Base-by-base conservation (phyloP, 148 eudicot genomes). In the Suaeda aralocaspica region DNA sequence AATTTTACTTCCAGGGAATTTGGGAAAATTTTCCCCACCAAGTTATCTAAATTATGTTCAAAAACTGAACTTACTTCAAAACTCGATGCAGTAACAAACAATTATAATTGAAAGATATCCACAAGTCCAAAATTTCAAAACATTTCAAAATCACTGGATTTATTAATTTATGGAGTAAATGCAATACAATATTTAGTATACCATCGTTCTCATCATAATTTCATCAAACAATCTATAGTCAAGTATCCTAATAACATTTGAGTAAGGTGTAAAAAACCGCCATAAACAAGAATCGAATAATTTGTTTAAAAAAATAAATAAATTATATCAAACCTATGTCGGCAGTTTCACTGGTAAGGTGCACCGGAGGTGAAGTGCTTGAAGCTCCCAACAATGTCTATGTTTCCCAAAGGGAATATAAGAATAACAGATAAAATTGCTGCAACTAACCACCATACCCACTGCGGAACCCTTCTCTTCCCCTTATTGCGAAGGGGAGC, bases 401-500 rank as follows among this genome's bases (percentile, higher is more conserved):
- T 30, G 74, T 78, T 83, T 48, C 85, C 91, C 71, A 92, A 71
- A 71, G 83, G 80, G 83, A 92, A 82, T 18, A 90, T 64, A 48
- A 71, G 79, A 39, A 86, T 36, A 68, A 87, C 78, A 68, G 74
- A 34, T 56, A 82, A 16, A 39, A 70, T 70, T 2, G 81, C 15
- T 19, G 79, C 58, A 22, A 71, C 62, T 31, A 84, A 79, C 82
- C 89, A 85, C 83, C 86, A 73, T 84, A n/a, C n/a, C 67, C 83
- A 92, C 60, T 85, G 89, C 61, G 79, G 86, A 69, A 76, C 71
- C 71, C 80, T 82, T 73, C 79, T 87, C 84, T 77, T 89, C 58
- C 84, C 80, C 69, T 79, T 81, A 83, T 83, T 94, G 57, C 96
- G 92, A 55, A 91, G 86, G 28, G 90, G 88, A 15, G 99, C 97